Percentiles rank a stretch among this genome's conserved stretches.
Evolutionary conservation across 2,329 filamentous ascomycete species (phyloP).

Genomic region (Ascochyta clinopodiicola): DNA sequence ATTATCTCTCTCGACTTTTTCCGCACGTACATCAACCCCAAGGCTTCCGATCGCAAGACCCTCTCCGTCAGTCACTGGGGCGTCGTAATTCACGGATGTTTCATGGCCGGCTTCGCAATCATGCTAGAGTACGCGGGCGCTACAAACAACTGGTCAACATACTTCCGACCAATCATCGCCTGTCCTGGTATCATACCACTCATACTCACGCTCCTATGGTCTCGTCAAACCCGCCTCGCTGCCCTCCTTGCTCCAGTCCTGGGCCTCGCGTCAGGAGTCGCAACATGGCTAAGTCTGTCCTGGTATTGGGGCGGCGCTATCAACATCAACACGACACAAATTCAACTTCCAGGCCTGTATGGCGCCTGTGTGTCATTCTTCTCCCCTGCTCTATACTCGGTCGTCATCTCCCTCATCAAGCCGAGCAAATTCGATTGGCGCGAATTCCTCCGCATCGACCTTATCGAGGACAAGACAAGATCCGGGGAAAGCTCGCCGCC

Average conservation of each 20-base stretch:
- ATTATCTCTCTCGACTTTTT: conserved; percentile 89
- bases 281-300: conserved; percentile 15
- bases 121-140: conserved; percentile 59
- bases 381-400: conserved; percentile 68
- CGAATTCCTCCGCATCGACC: conserved; percentile 18
- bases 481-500: conserved; percentile 8
- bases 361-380: conserved; percentile 83
- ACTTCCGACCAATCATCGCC: conserved; percentile 86
- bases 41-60: conserved; percentile 73
- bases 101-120: conserved; percentile 78
- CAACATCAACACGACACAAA: conserved; percentile 56
- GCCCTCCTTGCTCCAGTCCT: conserved; percentile 57
- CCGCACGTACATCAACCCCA: conserved; percentile 81
- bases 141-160: conserved; percentile 84
- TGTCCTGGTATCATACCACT: conserved; percentile 82
- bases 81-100: conserved; percentile 73
- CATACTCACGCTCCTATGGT: conserved; percentile 79
- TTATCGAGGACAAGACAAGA: conserved; percentile 14
- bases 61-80: conserved; percentile 78
- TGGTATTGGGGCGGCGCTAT: conserved; percentile 31
- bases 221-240: conserved; percentile 75
- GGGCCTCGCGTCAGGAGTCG: conserved; percentile 12
- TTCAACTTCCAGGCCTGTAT: conserved; percentile 76
- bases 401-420: conserved; percentile 9
- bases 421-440: conserved; percentile 16